Evolutionary conservation across 352 stramenopile species (phyloP).

Genomic region (Peronospora belbahrii): DNA sequence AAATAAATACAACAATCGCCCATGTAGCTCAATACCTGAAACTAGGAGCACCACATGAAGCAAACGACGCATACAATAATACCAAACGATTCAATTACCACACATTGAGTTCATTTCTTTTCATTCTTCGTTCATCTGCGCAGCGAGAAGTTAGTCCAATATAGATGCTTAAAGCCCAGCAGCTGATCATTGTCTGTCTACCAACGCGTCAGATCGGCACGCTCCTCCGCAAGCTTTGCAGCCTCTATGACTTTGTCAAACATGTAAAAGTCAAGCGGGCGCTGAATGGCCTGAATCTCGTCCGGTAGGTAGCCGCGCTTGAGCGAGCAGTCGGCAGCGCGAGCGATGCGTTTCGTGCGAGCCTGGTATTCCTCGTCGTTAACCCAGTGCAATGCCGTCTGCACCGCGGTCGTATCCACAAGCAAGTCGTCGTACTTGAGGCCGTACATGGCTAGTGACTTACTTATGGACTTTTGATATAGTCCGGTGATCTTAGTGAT

Average conservation of each 20-base stretch:
- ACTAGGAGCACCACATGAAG: too few species aligned
- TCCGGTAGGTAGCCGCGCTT: constrained; percentile 83
- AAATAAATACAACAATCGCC: too few species aligned
- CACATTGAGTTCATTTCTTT: too few species aligned
- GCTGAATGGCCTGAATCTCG: constrained; percentile 83
- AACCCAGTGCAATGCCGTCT: constrained; percentile 79
- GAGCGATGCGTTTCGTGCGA: constrained; percentile 74
- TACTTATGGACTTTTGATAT: too few species aligned
- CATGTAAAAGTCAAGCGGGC: constrained; percentile 73
- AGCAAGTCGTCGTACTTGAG: constrained; percentile 35
- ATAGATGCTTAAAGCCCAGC: background rate
- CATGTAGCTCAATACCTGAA: too few species aligned
- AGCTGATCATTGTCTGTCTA: constrained; percentile 26
- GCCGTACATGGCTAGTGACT: too few species aligned
- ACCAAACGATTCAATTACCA: too few species aligned
- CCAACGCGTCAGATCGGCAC: constrained; percentile 74
- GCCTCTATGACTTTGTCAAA: constrained; percentile 43
- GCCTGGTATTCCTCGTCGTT: constrained; percentile 64
- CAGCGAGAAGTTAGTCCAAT: too few species aligned
- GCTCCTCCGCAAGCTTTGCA: constrained; percentile 60
- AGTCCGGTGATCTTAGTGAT: too few species aligned
- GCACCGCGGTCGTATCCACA: constrained; percentile 72
- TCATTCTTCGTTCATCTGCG: too few species aligned
- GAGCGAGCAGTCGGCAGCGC: constrained; percentile 73
- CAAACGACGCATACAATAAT: too few species aligned